Base-by-base conservation (phyloP, 306 rosid genomes). In the Prunus salicina region DNA sequence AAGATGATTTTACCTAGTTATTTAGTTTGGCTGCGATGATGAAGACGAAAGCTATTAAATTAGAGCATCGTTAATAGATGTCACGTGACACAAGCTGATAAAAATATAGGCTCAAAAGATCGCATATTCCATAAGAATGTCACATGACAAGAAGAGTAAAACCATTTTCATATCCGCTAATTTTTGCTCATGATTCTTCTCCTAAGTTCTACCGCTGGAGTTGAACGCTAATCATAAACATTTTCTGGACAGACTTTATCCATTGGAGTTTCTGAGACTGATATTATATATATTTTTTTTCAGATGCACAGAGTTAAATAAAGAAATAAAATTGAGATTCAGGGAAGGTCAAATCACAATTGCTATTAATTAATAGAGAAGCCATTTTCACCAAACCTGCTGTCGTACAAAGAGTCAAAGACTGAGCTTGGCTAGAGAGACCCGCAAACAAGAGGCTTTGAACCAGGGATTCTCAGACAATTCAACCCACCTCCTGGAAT, bases 401-500 rank as follows among this genome's bases (percentile, higher is more conserved):
- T 76, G 28, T 68, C 72, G 22, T 22, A 22, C 22, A 22, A 22
- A 22, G 22, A 22, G 22, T 22, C 88, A 69, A 10, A 71, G 2
- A 25, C 13, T 15, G 5, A 49, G 69, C 80, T 62, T 53, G 81
- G 53, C 64, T 79, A 67, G 49, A 89, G 38, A 1, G 88, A 63
- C 60, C 90, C 96, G 80, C 99, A 95, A 62, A 84, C 84, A 75
- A 95, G 85, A 34, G 96, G 93, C 83, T 84, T 84, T 34, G 87
- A 92, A 28, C 87, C 73, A 6, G 98, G 99, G 69, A 92, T 83
- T 82, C 97, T 87, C 82, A 95, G 76, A 81, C 99, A 95, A 69
- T 76, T 96, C 58, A 92, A 76, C 63, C 91, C 83, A 57, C 92
- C 93, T 13, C 93, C 97, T n/a, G 99, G 99, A 72, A 92, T 85